Percentiles rank a stretch among this genome's conserved stretches.
Evolutionary conservation across 2,329 filamentous ascomycete genomes (phyloP).

Genomic region (Fusarium ramigenum): DNA sequence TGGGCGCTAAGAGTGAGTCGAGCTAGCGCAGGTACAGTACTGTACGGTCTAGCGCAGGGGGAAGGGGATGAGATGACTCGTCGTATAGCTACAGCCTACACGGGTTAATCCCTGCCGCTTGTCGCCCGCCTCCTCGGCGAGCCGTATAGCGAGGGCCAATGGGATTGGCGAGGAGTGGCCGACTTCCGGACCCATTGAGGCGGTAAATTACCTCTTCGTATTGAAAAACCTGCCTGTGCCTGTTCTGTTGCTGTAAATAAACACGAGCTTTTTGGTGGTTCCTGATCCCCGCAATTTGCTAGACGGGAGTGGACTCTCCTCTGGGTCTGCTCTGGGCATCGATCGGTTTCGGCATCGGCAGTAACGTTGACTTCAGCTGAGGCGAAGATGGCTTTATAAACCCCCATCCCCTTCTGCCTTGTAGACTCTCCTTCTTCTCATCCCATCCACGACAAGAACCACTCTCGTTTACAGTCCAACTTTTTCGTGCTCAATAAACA

Average conservation of each 20-base stretch:
- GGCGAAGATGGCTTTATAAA: conserved; percentile 2
- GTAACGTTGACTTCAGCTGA: neutral
- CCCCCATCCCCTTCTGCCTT: neutral
- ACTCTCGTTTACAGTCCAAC: conserved; percentile 14
- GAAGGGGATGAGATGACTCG: neutral
- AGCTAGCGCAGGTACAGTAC: conserved; percentile 1
- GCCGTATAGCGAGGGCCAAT: neutral
- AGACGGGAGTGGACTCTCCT: neutral
- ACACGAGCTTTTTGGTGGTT: conserved; percentile 14
- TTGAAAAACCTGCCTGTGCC: conserved; percentile 12
- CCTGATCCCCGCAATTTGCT: conserved; percentile 5
- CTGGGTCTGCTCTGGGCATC: neutral
- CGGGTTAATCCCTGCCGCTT: neutral
- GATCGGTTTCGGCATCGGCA: conserved; percentile 5
- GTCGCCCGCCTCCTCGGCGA: neutral
- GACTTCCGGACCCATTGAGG: conserved; percentile 6
- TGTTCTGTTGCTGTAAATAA: conserved; percentile 20
- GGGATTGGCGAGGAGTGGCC: neutral
- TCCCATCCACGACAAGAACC: conserved; percentile 11
- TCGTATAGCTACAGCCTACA: neutral
- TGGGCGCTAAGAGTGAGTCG: neutral
- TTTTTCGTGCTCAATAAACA: neutral
- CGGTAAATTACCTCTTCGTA: conserved; percentile 23
- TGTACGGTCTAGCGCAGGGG: neutral
- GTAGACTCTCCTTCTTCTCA: neutral